A percentile compares a stretch with the other conserved stretches of the same genome.
phyloP scores from a whole-genome alignment of 2,329 filamentous ascomycete genomes.

The Purpureocillium takamizusanense region DNA sequence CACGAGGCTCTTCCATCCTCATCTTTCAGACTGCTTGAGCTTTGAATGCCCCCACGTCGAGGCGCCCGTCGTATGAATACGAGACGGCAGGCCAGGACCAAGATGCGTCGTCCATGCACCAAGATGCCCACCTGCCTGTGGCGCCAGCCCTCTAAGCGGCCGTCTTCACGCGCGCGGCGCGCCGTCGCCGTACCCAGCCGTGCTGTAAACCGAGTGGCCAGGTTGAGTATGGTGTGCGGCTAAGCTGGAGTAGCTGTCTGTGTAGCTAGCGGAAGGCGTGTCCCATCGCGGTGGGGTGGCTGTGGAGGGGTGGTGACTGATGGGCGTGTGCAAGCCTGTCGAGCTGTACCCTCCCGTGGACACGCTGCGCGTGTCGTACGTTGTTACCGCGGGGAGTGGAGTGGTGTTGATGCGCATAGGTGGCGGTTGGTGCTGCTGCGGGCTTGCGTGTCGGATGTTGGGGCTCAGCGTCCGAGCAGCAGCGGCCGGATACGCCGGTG shows the following conservation, averaged over 20 bases:
- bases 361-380: constrained; percentile 27
- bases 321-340: constrained; percentile 28
- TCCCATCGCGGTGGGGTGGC: constrained; percentile 33
- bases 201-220: constrained; percentile 29
- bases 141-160: neutral
- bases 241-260: constrained; percentile 29
- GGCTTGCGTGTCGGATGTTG: constrained; percentile 22
- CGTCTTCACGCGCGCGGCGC: constrained; percentile 29
- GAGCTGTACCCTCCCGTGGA: constrained; percentile 26
- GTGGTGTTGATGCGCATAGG: constrained; percentile 26
- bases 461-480: constrained; percentile 33
- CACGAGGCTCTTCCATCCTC: constrained; percentile 22
- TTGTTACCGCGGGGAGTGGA: constrained; percentile 28
- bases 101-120: neutral
- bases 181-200: constrained; percentile 31
- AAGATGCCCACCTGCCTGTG: neutral
- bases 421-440: constrained; percentile 22
- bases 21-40: constrained; percentile 4
- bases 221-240: constrained; percentile 23
- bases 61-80: neutral
- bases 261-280: constrained; percentile 25
- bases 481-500: constrained; percentile 21
- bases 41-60: neutral
- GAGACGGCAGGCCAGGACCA: neutral
- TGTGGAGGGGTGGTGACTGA: constrained; percentile 26